Percentiles rank a stretch among this genome's conserved stretches.
Evolutionary conservation across 495 filamentous ascomycete species (phyloP).

Genomic region (Talaromyces nanjingensis): DNA sequence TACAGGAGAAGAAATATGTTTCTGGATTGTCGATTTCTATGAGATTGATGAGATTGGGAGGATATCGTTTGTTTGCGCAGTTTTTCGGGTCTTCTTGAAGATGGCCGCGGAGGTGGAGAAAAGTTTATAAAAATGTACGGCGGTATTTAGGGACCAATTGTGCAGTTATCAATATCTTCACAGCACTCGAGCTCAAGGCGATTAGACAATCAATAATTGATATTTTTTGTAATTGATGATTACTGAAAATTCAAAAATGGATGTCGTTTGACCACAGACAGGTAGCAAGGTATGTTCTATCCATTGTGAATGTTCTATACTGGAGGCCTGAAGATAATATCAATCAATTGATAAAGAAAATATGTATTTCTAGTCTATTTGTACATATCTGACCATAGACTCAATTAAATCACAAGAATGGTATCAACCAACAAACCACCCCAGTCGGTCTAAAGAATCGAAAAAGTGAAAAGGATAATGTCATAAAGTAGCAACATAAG

Average conservation of each 20-base stretch:
- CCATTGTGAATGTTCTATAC: neutral
- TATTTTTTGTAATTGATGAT: neutral
- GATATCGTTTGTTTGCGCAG: neutral
- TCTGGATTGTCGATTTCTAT: neutral
- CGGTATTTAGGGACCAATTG: conserved; percentile 7
- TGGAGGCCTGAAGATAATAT: neutral
- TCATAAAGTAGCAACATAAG: conserved; percentile 17
- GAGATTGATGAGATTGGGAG: neutral
- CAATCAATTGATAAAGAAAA: neutral
- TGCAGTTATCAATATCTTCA: neutral
- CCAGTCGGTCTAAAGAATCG: conserved; percentile 9
- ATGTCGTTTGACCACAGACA: neutral
- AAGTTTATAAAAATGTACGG: conserved; percentile 18
- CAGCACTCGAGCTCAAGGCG: neutral
- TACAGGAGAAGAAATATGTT: neutral
- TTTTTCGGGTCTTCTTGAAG: neutral
- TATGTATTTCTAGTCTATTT: neutral
- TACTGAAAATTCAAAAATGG: neutral
- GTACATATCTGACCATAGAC: neutral
- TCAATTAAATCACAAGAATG: neutral
- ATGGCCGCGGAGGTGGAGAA: conserved; percentile 3
- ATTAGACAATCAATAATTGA: neutral
- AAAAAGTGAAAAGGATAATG: conserved; percentile 25
- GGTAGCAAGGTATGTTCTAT: neutral
- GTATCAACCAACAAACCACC: neutral